Evolutionary conservation across 2,329 filamentous ascomycete genomes (phyloP).

Genomic region (Ilyonectria mors-panacis): DNA sequence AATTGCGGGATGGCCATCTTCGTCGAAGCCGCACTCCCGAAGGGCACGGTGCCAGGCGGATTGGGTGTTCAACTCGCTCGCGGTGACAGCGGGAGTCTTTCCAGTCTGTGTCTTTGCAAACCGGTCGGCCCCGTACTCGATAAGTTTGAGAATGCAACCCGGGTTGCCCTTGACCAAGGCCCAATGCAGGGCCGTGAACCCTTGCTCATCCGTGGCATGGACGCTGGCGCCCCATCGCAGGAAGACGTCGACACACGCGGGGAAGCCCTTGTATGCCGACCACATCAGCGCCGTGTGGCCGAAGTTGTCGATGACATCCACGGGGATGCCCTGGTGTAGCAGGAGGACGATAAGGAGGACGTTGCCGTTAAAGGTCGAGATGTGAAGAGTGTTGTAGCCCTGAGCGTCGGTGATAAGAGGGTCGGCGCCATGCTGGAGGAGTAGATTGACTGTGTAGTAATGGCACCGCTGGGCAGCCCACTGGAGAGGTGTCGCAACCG

Average conservation of each 20-base stretch:
- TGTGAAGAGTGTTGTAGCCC: slow-evolving; percentile 97
- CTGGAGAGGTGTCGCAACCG: slow-evolving; percentile 91
- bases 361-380: slow-evolving; percentile 97
- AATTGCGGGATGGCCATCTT: slow-evolving; percentile 79
- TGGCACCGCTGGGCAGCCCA: slow-evolving; percentile 98
- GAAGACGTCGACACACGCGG: slow-evolving; percentile 91
- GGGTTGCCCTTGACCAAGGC: slow-evolving; percentile 93
- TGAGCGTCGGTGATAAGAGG: slow-evolving; percentile 93
- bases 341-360: slow-evolving; percentile 90
- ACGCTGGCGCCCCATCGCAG: slow-evolving; percentile 96
- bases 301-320: slow-evolving; percentile 90
- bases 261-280: slow-evolving; percentile 98
- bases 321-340: slow-evolving; percentile 94
- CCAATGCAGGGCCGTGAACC: slow-evolving; percentile 97
- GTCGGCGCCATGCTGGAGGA: slow-evolving; percentile 92
- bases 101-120: slow-evolving; percentile 91
- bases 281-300: slow-evolving; percentile 98
- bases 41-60: slow-evolving; percentile 87
- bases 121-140: slow-evolving; percentile 95
- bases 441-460: slow-evolving; percentile 95
- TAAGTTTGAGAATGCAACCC: slow-evolving; percentile 90
- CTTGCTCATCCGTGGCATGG: slow-evolving; percentile 89
- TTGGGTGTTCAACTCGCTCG: slow-evolving; percentile 89
- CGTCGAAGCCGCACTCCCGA: slow-evolving; percentile 85
- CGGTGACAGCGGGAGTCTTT: slow-evolving; percentile 90